These are phyloP conservation scores for Ceratobasidium papillatum DNA, from an alignment of 1,284 basidiomycete species.

Conservation along the genomic window DNA sequence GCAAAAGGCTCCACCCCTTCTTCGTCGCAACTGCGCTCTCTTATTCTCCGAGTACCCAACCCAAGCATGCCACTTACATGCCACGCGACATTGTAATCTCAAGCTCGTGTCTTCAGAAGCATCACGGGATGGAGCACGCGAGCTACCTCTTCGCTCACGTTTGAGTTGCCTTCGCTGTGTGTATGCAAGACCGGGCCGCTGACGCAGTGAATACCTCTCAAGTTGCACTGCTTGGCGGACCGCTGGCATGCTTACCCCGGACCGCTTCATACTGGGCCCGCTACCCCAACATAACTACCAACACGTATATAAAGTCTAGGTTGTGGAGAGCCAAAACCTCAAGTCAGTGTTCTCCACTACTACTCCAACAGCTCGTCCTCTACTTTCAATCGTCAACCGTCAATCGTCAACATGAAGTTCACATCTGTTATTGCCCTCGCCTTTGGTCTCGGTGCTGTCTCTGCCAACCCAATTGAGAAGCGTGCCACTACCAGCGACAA, in stretches of 20 bases:
- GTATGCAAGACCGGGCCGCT: constrained; percentile 17
- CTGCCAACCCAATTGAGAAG: constrained; percentile 33
- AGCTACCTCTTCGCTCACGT: constrained; percentile 6
- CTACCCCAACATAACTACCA: not conserved
- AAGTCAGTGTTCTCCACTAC: constrained; percentile 5
- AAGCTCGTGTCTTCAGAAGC: not conserved
- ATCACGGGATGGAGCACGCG: constrained; percentile 15
- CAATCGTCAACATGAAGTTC: constrained; percentile 32
- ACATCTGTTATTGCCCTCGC: constrained; percentile 14
- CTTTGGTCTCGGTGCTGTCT: constrained; percentile 22
- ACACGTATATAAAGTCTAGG: not conserved
- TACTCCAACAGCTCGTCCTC: not conserved
- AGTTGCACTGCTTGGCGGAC: not conserved
- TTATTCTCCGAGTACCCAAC: constrained; percentile 18
- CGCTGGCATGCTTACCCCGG: constrained; percentile 23
- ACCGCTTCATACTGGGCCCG: not conserved
- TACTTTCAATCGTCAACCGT: not conserved
- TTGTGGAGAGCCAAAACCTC: not conserved
- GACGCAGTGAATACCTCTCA: not conserved
- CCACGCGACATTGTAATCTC: not conserved
- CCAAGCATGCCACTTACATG: not conserved
- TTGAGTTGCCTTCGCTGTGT: not conserved
- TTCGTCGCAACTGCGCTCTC: not conserved
- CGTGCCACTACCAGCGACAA: constrained; percentile 23
- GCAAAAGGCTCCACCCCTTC: not conserved